phyloP scores from a whole-genome alignment of 2,329 filamentous ascomycete species.

The Penicillium oxalicum region DNA sequence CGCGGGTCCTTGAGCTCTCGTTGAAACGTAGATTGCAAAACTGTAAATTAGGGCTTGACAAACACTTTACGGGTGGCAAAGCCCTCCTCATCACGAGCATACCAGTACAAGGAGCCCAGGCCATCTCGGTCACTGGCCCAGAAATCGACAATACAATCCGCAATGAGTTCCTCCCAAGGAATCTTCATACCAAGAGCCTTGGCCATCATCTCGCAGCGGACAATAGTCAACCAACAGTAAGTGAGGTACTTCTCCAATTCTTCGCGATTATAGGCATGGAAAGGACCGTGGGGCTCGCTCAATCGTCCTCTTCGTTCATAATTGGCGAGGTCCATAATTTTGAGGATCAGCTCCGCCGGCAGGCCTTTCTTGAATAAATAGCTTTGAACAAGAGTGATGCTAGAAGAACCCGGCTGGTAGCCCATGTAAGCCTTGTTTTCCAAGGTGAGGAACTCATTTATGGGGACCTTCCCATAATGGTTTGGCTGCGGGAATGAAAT shows the following conservation, averaged over 20 bases:
- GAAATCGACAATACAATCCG: background rate
- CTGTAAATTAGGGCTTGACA: background rate
- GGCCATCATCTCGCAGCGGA: conserved; percentile 22
- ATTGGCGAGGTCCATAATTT: background rate
- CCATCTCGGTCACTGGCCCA: background rate
- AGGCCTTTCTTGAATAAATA: background rate
- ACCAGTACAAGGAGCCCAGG: background rate
- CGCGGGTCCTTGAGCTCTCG: too few species aligned
- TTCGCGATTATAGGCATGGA: background rate
- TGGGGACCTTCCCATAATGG: background rate
- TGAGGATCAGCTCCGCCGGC: background rate
- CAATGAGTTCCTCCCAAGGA: conserved; percentile 4
- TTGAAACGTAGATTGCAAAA: too few species aligned
- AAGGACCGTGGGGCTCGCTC: background rate
- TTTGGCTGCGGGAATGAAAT: too few species aligned
- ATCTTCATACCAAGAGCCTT: conserved; percentile 14
- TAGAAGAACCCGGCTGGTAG: background rate
- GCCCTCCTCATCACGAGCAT: background rate
- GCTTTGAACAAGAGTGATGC: background rate
- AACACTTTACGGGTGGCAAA: background rate
- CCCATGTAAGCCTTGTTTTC: background rate
- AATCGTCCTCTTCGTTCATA: background rate
- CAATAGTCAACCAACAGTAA: conserved; percentile 24
- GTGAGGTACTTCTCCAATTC: conserved; percentile 15
- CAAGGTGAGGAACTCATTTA: background rate